A percentile compares a stretch with the other conserved stretches of the same genome.
phyloP scores from a whole-genome alignment of 2,329 filamentous ascomycete species.

The Pyrenophora graminea region DNA sequence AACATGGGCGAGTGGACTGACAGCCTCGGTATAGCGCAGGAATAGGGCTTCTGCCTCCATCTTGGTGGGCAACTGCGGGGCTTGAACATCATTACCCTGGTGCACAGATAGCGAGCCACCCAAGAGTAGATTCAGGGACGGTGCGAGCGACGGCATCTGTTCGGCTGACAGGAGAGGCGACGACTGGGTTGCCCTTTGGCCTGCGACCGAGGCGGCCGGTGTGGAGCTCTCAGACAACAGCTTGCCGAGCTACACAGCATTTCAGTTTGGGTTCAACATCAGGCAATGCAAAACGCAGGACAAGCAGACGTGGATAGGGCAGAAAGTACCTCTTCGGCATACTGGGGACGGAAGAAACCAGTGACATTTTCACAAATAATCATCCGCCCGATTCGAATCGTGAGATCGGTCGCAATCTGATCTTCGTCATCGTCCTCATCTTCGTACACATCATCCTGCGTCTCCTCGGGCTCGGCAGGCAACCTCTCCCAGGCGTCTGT shows the following conservation, averaged over 20 bases:
- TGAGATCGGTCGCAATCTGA: constrained; percentile 45
- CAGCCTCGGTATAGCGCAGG: constrained; percentile 42
- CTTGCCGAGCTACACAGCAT: constrained; percentile 43
- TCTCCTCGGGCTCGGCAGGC: constrained; percentile 44
- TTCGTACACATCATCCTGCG: constrained; percentile 45
- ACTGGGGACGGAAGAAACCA: constrained; percentile 46
- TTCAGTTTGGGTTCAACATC: constrained; percentile 28
- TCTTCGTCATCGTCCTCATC: constrained; percentile 47
- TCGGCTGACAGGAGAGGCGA: constrained; percentile 43
- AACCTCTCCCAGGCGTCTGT: constrained; percentile 44
- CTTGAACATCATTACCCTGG: constrained; percentile 35
- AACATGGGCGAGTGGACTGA: constrained; percentile 46
- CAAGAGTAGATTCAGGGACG: constrained; percentile 41
- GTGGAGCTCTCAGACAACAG: constrained; percentile 42
- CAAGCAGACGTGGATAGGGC: constrained; percentile 18
- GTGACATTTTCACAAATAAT: constrained; percentile 48
- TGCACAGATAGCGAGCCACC: constrained; percentile 37
- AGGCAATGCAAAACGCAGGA: constrained; percentile 6
- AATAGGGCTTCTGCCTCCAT: constrained; percentile 43
- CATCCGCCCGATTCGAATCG: constrained; percentile 46
- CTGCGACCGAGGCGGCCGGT: constrained; percentile 39
- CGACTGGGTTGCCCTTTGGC: constrained; percentile 43
- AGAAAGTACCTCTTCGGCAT: constrained; percentile 46
- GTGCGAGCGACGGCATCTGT: constrained; percentile 45
- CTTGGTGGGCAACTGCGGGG: constrained; percentile 40